Evolutionary conservation across 176 grass and related monocot species (phyloP), one percentile per base, ranked within the genome.

Genomic region (Oryza rufipogon): DNA sequence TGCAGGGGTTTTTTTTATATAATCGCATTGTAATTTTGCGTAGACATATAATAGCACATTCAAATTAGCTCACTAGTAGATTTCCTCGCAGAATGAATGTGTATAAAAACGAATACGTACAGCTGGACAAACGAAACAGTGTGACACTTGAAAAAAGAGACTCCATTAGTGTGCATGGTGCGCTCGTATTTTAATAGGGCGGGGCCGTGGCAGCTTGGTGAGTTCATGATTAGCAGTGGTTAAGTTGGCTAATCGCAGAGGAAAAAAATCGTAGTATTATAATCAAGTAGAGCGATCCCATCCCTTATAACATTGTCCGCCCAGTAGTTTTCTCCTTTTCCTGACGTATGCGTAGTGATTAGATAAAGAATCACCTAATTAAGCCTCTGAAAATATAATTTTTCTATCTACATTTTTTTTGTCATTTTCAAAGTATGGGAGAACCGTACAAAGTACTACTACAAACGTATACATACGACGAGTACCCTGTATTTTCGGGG

Each of bases 171-270:
- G n/a, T 45, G 32, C 9, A 44, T 13, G 15, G 3, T 70, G 33
- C 7, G 9, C 22, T 58, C 19, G 19, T 74, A 49, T 26, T 74
- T 74, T 51, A 80, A 7, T 9, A 44, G 19, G 19, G 64, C 10
- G 54, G 58, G 58, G 58, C 58, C 77, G 0, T 25, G n/a, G 34
- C 23, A 76, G 28, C 86, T 71, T 66, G 38, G 51, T 71, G 80
- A 11, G 13, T 22, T 88, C 41, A 88, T 88, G 66, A 88, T 87
- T 83, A 87, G 73, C 20, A 41, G 73, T 71, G 23, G 73, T 83
- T 86, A 58, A 64, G 86, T 64, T 86, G 84, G 77, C 84, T 80
- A 80, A 48, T 86, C 69, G n/a, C 42, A 45, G n/a, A 71, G 8
- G n/a, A 4, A 80, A 4, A 80, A 19, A 56, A 11, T 83, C 2